Evolutionary conservation across 2,329 filamentous ascomycete species (phyloP).

Genomic region (Botrytis hyacinthi): DNA sequence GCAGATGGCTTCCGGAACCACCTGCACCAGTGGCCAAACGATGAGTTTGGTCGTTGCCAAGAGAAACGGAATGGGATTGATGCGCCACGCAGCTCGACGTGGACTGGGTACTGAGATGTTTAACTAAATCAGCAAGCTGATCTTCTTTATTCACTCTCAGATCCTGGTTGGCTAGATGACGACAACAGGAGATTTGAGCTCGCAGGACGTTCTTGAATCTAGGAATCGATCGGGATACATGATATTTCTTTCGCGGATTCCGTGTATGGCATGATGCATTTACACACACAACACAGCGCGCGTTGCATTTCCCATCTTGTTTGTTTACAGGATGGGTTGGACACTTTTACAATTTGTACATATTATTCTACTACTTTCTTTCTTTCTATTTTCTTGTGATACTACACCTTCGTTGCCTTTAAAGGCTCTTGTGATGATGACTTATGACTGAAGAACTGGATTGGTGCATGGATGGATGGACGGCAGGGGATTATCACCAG

Average conservation of each 20-base stretch:
- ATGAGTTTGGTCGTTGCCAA: slow-evolving; percentile 42
- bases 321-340: not conserved
- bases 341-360: not conserved
- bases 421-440: not conserved
- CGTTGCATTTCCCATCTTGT: not conserved
- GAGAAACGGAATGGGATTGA: not conserved
- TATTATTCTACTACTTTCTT: not conserved
- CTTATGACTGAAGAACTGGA: not conserved
- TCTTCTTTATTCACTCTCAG: not conserved
- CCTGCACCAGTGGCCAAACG: slow-evolving; percentile 46
- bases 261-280: not conserved
- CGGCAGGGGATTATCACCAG: not conserved
- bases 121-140: not conserved
- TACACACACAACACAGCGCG: not conserved
- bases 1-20: slow-evolving; percentile 47
- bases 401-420: not conserved
- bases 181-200: not conserved
- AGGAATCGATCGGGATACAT: not conserved
- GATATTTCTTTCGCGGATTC: not conserved
- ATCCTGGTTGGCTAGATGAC: not conserved
- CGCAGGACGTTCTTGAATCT: slow-evolving; percentile 8
- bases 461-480: not conserved
- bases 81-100: not conserved
- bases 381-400: not conserved
- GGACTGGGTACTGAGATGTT: not conserved